A percentile compares a stretch with the other conserved stretches of the same genome.
phyloP scores from a whole-genome alignment of 805 yeast species.

The Deakozyma indianensis region DNA sequence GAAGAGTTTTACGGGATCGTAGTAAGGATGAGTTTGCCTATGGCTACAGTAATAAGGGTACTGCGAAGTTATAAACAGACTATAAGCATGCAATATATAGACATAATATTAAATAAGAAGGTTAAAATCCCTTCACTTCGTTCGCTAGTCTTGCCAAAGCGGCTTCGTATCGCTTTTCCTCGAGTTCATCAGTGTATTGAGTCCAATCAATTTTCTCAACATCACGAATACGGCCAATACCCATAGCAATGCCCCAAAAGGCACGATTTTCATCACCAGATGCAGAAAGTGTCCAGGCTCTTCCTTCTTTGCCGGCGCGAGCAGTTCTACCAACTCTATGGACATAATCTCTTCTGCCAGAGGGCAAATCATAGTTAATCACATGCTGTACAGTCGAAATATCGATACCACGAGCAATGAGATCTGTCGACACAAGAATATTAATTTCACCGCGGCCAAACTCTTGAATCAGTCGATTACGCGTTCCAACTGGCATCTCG shows the following conservation, averaged over 20 bases:
- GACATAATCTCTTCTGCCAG: constrained; percentile 78
- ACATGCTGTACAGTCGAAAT: constrained; percentile 56
- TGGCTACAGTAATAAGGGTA: constrained; percentile 8
- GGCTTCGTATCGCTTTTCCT: constrained; percentile 28
- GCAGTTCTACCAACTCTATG: constrained; percentile 98
- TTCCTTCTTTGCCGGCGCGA: constrained; percentile 71
- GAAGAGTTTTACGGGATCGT: constrained; percentile 68
- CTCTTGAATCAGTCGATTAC: constrained; percentile 41
- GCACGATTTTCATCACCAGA: constrained; percentile 63
- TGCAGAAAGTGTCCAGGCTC: constrained; percentile 55
- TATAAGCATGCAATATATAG: background rate
- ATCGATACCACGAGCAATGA: constrained; percentile 94
- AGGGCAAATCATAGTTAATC: constrained; percentile 82
- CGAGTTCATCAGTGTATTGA: constrained; percentile 21
- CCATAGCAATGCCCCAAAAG: constrained; percentile 23
- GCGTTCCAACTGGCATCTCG: constrained; percentile 26
- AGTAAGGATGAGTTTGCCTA: constrained; percentile 9
- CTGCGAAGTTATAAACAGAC: constrained; percentile 7
- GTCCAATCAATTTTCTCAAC: constrained; percentile 11
- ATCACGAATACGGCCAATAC: constrained; percentile 16
- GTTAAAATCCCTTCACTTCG: constrained; percentile 16
- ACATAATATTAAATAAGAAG: constrained; percentile 3
- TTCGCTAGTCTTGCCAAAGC: constrained; percentile 31
- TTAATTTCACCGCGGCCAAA: constrained; percentile 42
- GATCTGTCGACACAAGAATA: constrained; percentile 61